Evolutionary conservation across 2,329 filamentous ascomycete species (phyloP).

Genomic region (Emergomyces africanus): DNA sequence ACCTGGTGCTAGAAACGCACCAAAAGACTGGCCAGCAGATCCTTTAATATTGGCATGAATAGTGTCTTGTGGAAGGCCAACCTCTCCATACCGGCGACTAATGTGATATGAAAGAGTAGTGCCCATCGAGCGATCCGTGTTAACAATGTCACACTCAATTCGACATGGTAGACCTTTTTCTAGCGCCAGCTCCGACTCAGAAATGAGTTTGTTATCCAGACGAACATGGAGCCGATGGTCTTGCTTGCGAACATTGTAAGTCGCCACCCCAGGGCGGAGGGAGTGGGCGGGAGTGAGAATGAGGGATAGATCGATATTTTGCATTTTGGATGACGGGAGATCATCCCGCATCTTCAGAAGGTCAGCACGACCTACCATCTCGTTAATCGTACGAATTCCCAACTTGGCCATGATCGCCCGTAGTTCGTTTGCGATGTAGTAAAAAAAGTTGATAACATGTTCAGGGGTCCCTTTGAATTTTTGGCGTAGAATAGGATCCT

Average conservation of each 20-base stretch:
- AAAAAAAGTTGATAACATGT: conserved; percentile 98
- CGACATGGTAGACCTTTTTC: conserved; percentile 88
- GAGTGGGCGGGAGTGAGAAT: conserved; percentile 94
- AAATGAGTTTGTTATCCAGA: conserved; percentile 93
- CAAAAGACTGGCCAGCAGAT: conserved; percentile 92
- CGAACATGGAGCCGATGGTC: conserved; percentile 88
- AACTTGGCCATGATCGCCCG: conserved; percentile 94
- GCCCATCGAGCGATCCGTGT: conserved; percentile 88
- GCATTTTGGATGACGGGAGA: conserved; percentile 73
- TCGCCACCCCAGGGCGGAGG: conserved; percentile 83
- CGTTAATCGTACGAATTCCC: conserved; percentile 88
- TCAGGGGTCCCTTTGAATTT: conserved; percentile 91
- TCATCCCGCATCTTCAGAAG: conserved; percentile 78
- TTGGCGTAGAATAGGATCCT: conserved; percentile 85
- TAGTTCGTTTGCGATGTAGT: conserved; percentile 92
- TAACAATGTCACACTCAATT: conserved; percentile 92
- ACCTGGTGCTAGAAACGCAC: conserved; percentile 84
- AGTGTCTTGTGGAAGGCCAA: conserved; percentile 79
- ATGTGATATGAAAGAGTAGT: conserved; percentile 94
- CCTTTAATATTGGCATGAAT: conserved; percentile 95
- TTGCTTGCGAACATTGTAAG: conserved; percentile 96
- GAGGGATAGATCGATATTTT: conserved; percentile 84
- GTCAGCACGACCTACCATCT: conserved; percentile 93
- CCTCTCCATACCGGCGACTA: conserved; percentile 81
- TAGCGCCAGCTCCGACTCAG: conserved; percentile 84